Evolutionary conservation across 1,139 yeast species (phyloP).

Genomic region (Magnusiomyces fungicola): DNA sequence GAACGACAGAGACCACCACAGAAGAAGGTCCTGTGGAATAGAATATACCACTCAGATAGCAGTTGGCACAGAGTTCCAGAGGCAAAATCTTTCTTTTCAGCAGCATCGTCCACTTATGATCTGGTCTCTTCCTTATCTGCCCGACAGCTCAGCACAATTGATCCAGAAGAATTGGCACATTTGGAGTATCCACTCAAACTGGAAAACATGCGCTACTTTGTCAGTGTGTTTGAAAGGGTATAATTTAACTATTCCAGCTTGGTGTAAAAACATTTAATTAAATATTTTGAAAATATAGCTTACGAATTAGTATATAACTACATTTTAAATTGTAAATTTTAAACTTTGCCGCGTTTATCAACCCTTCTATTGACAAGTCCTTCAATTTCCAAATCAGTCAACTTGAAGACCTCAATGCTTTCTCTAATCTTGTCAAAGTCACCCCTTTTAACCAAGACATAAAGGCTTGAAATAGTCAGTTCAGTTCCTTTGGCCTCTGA

Average conservation of each 20-base stretch:
- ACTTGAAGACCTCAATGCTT: conserved; percentile 19
- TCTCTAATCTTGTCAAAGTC: conserved; percentile 20
- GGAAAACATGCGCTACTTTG: conserved; percentile 83
- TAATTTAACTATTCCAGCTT: no score
- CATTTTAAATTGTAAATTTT: no score
- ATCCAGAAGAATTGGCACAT: conserved; percentile 15
- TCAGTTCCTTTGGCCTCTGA: neutral
- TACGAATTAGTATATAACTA: no score
- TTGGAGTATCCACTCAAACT: conserved; percentile 61
- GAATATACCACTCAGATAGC: conserved; percentile 60
- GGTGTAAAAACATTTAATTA: no score
- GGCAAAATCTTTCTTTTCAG: conserved; percentile 19
- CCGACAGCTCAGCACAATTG: neutral
- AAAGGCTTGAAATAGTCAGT: neutral
- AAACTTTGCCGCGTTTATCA: no score
- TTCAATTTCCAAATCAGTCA: conserved; percentile 30
- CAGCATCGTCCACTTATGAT: no score
- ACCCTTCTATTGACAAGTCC: conserved; percentile 9
- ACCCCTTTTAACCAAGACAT: neutral
- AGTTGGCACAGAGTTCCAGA: conserved; percentile 69
- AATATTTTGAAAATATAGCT: no score
- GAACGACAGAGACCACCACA: conserved; percentile 23
- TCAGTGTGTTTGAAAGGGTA: conserved; percentile 63
- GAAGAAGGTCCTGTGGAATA: conserved; percentile 54
- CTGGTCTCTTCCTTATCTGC: no score